Evolutionary conservation across 2,329 filamentous ascomycete species (phyloP).

Genomic region (Cercospora sp.): DNA sequence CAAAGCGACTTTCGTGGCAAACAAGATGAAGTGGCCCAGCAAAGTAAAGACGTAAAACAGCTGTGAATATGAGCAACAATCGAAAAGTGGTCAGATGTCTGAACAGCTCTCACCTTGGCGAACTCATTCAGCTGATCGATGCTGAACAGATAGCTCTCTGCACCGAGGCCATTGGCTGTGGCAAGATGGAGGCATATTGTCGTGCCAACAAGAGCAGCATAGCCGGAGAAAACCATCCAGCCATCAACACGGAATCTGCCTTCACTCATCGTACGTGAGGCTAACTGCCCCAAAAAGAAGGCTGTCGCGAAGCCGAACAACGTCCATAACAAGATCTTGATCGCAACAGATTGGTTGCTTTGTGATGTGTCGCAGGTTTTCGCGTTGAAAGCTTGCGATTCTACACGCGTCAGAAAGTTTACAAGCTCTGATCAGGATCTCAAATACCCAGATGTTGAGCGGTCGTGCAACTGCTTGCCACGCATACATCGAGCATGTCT

Average conservation of each 20-base stretch:
- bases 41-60: slow-evolving; percentile 14
- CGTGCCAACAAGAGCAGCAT: slow-evolving; percentile 12
- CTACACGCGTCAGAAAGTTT: not conserved
- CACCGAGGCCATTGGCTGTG: slow-evolving; percentile 12
- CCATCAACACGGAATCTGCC: slow-evolving; percentile 11
- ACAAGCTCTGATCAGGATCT: not conserved
- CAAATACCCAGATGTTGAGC: slow-evolving; percentile 12
- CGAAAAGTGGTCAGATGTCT: not conserved
- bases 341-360: not conserved
- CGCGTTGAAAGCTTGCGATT: slow-evolving; percentile 3
- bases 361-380: not conserved
- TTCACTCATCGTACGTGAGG: not conserved
- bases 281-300: slow-evolving; percentile 5
- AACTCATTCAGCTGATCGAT: slow-evolving; percentile 10
- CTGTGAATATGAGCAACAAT: not conserved
- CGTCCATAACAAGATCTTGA: slow-evolving; percentile 16
- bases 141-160: slow-evolving; percentile 13
- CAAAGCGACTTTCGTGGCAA: slow-evolving; percentile 17
- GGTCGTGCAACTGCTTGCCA: slow-evolving; percentile 13
- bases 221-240: slow-evolving; percentile 12
- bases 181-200: slow-evolving; percentile 9
- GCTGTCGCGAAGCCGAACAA: slow-evolving; percentile 8
- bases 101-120: slow-evolving; percentile 9
- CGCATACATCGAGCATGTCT: slow-evolving; percentile 12
- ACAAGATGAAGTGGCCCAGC: slow-evolving; percentile 11